These are phyloP conservation scores for Pythium folliculosum DNA, from an alignment of 352 stramenopile species.

Conservation along the genomic window DNA sequence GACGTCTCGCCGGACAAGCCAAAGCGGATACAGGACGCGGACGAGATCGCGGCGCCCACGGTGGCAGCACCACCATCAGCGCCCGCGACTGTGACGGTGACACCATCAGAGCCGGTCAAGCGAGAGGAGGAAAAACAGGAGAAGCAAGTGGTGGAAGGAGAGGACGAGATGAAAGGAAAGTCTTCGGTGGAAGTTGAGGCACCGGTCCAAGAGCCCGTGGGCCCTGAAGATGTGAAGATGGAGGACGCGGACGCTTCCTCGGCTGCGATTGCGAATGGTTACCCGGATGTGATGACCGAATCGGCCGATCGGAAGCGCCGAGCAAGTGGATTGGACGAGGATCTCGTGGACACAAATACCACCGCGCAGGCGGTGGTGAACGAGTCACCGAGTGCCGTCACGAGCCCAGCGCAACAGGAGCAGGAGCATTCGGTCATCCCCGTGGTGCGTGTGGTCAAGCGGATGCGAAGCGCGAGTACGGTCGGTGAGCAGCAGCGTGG, in stretches of 20 bases:
- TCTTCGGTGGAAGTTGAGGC: slow-evolving; percentile 7
- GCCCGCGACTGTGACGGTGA: slow-evolving; percentile 1
- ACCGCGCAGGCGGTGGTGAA: not conserved
- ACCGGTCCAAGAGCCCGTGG: not conserved
- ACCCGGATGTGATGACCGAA: slow-evolving; percentile 22
- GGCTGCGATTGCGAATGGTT: slow-evolving; percentile 8
- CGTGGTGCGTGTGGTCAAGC: slow-evolving; percentile 17
- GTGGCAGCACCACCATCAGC: not conserved
- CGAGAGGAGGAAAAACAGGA: slow-evolving; percentile 1
- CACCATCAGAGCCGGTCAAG: slow-evolving; percentile 1
- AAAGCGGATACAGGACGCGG: slow-evolving; percentile 16
- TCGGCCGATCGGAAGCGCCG: slow-evolving; percentile 9
- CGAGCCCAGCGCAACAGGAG: not conserved
- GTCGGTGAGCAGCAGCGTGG: slow-evolving; percentile 7
- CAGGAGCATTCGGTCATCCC: not conserved
- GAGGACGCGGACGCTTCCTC: not conserved
- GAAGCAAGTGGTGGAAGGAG: slow-evolving; percentile 8
- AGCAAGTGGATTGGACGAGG: not conserved
- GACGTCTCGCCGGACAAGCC: slow-evolving; percentile 31
- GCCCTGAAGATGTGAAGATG: slow-evolving; percentile 13
- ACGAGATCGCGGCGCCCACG: not conserved
- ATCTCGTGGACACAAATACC: not conserved
- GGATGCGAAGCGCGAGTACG: slow-evolving; percentile 17
- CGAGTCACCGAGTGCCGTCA: not conserved
- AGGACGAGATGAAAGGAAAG: slow-evolving; percentile 23